Conservation (phyloP, 2,329 filamentous ascomycete species). For the Talaromyces funiculosus region DNA sequence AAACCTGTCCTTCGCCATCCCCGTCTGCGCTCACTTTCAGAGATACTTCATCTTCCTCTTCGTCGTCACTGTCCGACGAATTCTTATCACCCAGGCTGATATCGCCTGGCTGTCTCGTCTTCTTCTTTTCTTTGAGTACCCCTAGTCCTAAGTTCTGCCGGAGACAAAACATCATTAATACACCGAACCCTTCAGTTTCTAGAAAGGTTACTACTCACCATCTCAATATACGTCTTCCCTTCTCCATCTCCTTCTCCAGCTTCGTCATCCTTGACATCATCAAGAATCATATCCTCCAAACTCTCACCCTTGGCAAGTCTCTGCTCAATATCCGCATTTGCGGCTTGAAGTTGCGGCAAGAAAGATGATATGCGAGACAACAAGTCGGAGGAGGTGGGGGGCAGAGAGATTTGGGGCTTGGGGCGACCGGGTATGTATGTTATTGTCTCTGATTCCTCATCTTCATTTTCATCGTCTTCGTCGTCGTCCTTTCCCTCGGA, state of each 20-base stretch:
- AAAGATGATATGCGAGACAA: slow-evolving; percentile 36
- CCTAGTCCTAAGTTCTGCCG: slow-evolving; percentile 40
- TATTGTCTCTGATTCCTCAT: slow-evolving; percentile 16
- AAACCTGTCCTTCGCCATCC: slow-evolving; percentile 24
- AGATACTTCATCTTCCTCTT: slow-evolving; percentile 15
- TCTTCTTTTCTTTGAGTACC: slow-evolving; percentile 38
- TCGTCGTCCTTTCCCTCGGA: slow-evolving; percentile 21
- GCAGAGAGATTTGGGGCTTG: slow-evolving; percentile 29
- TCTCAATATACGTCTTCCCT: slow-evolving; percentile 39
- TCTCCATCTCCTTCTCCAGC: neutral
- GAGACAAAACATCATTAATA: neutral
- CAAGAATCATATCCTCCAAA: slow-evolving; percentile 26
- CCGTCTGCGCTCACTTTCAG: slow-evolving; percentile 12
- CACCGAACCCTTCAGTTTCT: neutral
- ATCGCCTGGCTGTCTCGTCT: slow-evolving; percentile 13
- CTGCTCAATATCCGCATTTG: slow-evolving; percentile 38
- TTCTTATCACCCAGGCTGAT: slow-evolving; percentile 5
- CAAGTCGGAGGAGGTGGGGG: slow-evolving; percentile 25
- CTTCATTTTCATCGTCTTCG: slow-evolving; percentile 20
- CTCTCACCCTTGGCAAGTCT: slow-evolving; percentile 32
- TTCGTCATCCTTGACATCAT: slow-evolving; percentile 23
- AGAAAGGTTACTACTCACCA: slow-evolving; percentile 25
- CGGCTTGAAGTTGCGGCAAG: slow-evolving; percentile 38
- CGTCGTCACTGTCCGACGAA: slow-evolving; percentile 11
- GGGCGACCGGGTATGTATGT: slow-evolving; percentile 25